These are phyloP conservation scores for Alternaria viburni DNA, from an alignment of 2,329 filamentous ascomycete species.

Conservation along the genomic window DNA sequence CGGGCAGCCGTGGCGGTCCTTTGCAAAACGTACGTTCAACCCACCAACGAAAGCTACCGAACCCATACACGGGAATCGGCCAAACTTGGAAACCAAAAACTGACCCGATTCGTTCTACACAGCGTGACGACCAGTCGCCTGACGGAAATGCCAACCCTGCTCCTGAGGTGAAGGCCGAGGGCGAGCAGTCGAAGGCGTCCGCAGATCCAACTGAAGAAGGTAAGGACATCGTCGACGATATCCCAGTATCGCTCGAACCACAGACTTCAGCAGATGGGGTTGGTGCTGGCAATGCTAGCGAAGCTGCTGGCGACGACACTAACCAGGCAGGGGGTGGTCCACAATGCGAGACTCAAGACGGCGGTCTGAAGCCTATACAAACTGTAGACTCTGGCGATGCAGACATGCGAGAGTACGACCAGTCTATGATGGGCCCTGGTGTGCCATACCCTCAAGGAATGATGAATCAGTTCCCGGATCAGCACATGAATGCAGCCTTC, in stretches of 20 bases:
- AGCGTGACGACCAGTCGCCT: slow-evolving; percentile 43
- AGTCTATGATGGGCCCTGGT: slow-evolving; percentile 36
- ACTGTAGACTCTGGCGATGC: slow-evolving; percentile 40
- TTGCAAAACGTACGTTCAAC: slow-evolving; percentile 44
- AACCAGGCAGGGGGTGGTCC: slow-evolving; percentile 24
- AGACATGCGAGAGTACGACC: slow-evolving; percentile 29
- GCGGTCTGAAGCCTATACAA: slow-evolving; percentile 43
- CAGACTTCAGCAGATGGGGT: slow-evolving; percentile 9
- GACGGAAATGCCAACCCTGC: slow-evolving; percentile 40
- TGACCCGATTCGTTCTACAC: slow-evolving; percentile 30
- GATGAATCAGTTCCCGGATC: slow-evolving; percentile 59
- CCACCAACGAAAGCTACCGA: slow-evolving; percentile 25
- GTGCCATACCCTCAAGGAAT: slow-evolving; percentile 36
- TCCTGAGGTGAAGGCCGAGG: slow-evolving; percentile 39
- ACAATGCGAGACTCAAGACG: slow-evolving; percentile 17
- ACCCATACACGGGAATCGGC: slow-evolving; percentile 12
- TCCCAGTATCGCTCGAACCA: slow-evolving; percentile 10
- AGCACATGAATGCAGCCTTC: slow-evolving; percentile 53
- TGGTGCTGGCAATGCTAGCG: slow-evolving; percentile 9
- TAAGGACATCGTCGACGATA: slow-evolving; percentile 27
- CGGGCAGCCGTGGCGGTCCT: slow-evolving; percentile 39
- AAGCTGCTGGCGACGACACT: slow-evolving; percentile 22
- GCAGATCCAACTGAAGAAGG: slow-evolving; percentile 37
- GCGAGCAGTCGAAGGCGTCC: slow-evolving; percentile 31
- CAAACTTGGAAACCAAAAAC: slow-evolving; percentile 21